A percentile compares a stretch with the other conserved stretches of the same genome.
Conservation (phyloP, 2,329 filamentous ascomycete genomes). For the Zasmidium cellare region DNA sequence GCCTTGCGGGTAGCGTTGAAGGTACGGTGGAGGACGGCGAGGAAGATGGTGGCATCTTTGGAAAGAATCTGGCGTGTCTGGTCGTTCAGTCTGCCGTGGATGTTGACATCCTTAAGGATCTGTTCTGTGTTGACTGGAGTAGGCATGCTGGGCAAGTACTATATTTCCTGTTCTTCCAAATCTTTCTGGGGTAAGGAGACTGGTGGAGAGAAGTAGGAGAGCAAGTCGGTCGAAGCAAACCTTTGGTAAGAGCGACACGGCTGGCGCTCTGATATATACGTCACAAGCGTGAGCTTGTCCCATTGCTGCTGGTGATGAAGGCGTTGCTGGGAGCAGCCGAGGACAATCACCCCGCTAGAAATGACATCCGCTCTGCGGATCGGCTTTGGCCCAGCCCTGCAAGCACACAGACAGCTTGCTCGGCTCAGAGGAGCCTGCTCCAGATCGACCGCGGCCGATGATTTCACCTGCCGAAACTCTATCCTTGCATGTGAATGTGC, state of each 20-base stretch:
- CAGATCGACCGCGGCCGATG: slow-evolving; percentile 6
- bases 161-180: background rate
- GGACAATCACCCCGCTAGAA: slow-evolving; percentile 14
- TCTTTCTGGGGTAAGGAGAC: background rate
- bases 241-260: slow-evolving; percentile 3
- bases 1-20: slow-evolving; percentile 89
- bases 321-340: slow-evolving; percentile 8
- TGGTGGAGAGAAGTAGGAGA: slow-evolving; percentile 7
- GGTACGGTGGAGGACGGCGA: slow-evolving; percentile 89
- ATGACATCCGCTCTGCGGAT: slow-evolving; percentile 2
- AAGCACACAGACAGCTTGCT: background rate
- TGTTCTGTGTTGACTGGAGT: slow-evolving; percentile 51
- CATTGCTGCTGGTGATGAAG: background rate
- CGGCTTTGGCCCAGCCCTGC: slow-evolving; percentile 1
- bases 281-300: slow-evolving; percentile 19
- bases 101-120: slow-evolving; percentile 83
- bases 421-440: slow-evolving; percentile 8
- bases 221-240: background rate
- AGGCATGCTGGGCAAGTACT: slow-evolving; percentile 18
- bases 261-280: slow-evolving; percentile 22
- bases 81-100: slow-evolving; percentile 77
- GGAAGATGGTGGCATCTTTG: slow-evolving; percentile 85
- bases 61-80: slow-evolving; percentile 87
- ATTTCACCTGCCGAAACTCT: slow-evolving; percentile 6
- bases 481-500: slow-evolving; percentile 5